phyloP scores from a whole-genome alignment of 371 early-diverging fungal genomes.

The Rhizomucor miehei region DNA sequence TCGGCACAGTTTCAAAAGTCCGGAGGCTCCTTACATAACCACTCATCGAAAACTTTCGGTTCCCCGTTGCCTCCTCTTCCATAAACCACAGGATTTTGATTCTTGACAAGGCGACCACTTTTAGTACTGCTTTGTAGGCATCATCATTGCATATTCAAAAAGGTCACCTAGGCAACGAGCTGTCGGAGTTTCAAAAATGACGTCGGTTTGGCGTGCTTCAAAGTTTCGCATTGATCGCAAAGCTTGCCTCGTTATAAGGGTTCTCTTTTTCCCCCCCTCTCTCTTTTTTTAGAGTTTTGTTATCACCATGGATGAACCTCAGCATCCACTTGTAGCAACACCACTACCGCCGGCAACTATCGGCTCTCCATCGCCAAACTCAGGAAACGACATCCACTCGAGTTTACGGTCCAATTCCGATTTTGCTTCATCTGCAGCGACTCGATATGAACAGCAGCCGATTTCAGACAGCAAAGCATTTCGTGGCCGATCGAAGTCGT shows the following conservation, averaged over 20 bases:
- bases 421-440: constrained; percentile 20
- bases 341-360: constrained; percentile 11
- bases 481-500: constrained; percentile 44
- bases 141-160: too few relatives aligned
- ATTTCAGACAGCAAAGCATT: constrained; percentile 19
- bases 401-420: constrained; percentile 21
- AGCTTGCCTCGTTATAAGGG: background rate
- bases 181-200: background rate
- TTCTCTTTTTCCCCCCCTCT: constrained; percentile 3
- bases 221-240: background rate
- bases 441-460: constrained; percentile 22
- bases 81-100: too few relatives aligned
- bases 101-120: too few relatives aligned
- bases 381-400: constrained; percentile 14
- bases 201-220: background rate
- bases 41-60: too few relatives aligned
- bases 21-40: too few relatives aligned
- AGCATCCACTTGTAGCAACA: constrained; percentile 13
- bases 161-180: too few relatives aligned
- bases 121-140: too few relatives aligned
- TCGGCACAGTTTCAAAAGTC: too few relatives aligned
- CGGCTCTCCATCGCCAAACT: constrained; percentile 21
- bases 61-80: too few relatives aligned
- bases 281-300: background rate
- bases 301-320: constrained; percentile 11